Base-by-base conservation (phyloP, 2,329 filamentous ascomycete species). In the Colletotrichum nymphaeae region DNA sequence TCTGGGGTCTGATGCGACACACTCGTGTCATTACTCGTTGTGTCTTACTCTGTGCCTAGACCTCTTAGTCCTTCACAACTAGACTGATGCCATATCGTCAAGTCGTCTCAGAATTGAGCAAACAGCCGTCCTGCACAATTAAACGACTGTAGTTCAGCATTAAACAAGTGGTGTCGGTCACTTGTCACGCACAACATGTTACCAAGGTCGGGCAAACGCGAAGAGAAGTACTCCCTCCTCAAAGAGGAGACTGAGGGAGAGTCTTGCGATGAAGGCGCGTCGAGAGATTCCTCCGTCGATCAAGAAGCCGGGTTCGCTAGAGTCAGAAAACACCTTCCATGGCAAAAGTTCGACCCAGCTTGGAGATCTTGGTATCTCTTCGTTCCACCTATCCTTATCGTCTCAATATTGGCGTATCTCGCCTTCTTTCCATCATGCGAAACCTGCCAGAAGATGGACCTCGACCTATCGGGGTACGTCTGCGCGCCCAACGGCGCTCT, bases 371-470 rank as follows among this genome's bases (percentile, higher is more conserved):
- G 69, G 69, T 62, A 60, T 3, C 63, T 72, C 49, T 62, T 57
- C 35, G 63, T 52, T 12, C 69, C 69, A 0, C 63, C 53, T 6
- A 35, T n/a, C 4, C 69, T 72, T 22, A 49, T 72, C 35, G 56
- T 56, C 22, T 8, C 35, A 24, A 57, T 63, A 26, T 46, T 70
- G 37, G 14, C 63, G 3, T 63, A 55, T 5, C 49, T 72, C 22
- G 69, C 63, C 4, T 67, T 72, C 63, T 72, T 67, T 32, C 69
- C 69, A 5, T 63, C 63, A 4, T 72, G 69, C 57, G 69, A 67
- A 37, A 19, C 24, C 4, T 67, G 69, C 26, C 69, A 19, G 22
- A 52, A 55, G 22, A 46, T 37, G 26, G 62, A 70, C 19, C 65
- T 55, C 28, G 55, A 57, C 55, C 9, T 30, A 8, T 62, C 63